Evolutionary conservation across 1,139 yeast species (phyloP), one percentile per base, ranked within the genome.

Genomic region (Taiozyma sp.): DNA sequence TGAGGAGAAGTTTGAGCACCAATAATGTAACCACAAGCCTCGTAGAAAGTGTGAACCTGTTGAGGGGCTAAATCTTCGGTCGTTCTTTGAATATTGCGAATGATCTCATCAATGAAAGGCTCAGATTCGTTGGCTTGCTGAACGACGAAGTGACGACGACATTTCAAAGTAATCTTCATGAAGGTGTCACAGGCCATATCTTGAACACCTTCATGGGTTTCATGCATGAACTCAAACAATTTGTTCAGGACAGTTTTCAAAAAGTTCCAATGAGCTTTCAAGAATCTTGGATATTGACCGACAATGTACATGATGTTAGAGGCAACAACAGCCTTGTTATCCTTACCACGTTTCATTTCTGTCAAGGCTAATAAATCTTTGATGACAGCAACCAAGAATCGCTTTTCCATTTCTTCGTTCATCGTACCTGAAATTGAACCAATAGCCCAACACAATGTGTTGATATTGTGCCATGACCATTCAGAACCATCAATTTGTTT

Each of bases 101-200:
- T 89, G 59, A 93, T 92, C 59, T 91, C 96, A 65, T 87, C 88
- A 59, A 93, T 89, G 63, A 93, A 93, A 23, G 99, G 97, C 67
- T 87, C 96, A n/a, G 79, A 68, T 70, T 95, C 99, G 57, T 85
- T 87, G 19, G 83, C 80, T 71, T 93, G 98, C 58, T 81, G 84
- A 45, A 87, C 87, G 43, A 93, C 97, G 71, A 95, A 93, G 69
- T 93, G 98, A 58, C 92, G 84, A 70, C 91, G 92, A 78, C 99
- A 93, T 72, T 93, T 93, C 62, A 82, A 85, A 32, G 97, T 90
- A 68, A 93, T 93, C 70, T 93, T 95, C 65, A 92, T 92, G 68
- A 93, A 93, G 1, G 99, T 93, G 70, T 93, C 99, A 76, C 99
- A 93, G 10, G 99, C 99, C 99, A 93, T 93, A 71, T 93, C 99